Evolutionary conservation across 768 basidiomycete genomes (phyloP).

Genomic region (Calocybe cyanea): DNA sequence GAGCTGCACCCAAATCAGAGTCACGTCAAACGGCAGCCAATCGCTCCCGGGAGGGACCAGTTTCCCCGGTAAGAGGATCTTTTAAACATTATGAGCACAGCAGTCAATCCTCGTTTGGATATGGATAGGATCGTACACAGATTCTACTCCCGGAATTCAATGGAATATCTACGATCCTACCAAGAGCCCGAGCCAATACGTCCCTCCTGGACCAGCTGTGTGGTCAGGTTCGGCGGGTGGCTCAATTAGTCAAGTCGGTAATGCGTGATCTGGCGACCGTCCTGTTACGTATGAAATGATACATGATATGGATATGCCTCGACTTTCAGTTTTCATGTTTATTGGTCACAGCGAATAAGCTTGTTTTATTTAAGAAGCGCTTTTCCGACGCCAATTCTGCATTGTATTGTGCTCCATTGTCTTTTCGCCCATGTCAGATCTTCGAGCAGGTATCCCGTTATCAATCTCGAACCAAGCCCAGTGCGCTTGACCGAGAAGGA

Average conservation of each 20-base stretch:
- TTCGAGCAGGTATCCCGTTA: background rate
- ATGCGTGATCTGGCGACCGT: constrained; percentile 1
- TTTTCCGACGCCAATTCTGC: background rate
- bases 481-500: constrained; percentile 3
- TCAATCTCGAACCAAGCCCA: constrained; percentile 11
- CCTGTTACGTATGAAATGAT: background rate
- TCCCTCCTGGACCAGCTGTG: constrained; percentile 27
- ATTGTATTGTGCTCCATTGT: background rate
- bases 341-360: too few species aligned
- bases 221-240: constrained; percentile 29
- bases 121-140: constrained; percentile 22
- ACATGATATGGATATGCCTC: background rate
- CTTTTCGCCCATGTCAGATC: background rate
- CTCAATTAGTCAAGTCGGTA: constrained; percentile 18
- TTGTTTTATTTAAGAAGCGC: too few species aligned
- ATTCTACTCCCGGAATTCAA: constrained; percentile 28
- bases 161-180: constrained; percentile 26
- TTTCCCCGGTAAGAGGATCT: constrained; percentile 24
- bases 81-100: background rate
- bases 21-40: constrained; percentile 28
- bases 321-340: too few species aligned
- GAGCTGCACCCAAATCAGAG: constrained; percentile 43
- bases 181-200: constrained; percentile 20
- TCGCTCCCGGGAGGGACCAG: constrained; percentile 24
- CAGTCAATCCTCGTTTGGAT: background rate